Evolutionary conservation across 1,284 basidiomycete species (phyloP), one percentile per base, ranked within the genome.

Genomic region (Blastosporella zonata): DNA sequence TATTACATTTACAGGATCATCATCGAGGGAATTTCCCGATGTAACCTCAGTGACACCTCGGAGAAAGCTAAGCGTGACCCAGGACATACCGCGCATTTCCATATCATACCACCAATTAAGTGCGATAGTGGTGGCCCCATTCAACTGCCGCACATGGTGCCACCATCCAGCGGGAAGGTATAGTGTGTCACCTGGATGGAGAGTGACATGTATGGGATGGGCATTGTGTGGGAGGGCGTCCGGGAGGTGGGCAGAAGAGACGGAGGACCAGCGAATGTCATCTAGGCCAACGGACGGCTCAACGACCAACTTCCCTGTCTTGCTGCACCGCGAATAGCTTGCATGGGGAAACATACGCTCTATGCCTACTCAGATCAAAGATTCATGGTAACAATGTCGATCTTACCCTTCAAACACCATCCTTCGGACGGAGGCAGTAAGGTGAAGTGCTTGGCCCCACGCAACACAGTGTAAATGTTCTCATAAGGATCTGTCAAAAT

Each of bases 81-180:
- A 91, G 8, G 72, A 68, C 66, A 78, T 77, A 5, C 87, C 87
- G 46, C 75, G 69, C 62, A 82, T 77, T 59, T 90, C 85, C 57
- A 85, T 75, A 58, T 93, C 90, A 62, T 90, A 93, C 84, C 85
- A 95, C 84, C 90, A 93, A 60, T 95, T 96, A 23, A 93, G 64
- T 1, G 92, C 92, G 44, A 94, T 83, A 0, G 77, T 82, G 6
- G 75, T 70, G 57, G 78, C 68, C 17, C 73, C 76, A 52, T 81
- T 10, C 27, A 49, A 69, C 66, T 91, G 78, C 27, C 77, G 73
- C 36, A 96, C 92, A 61, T 87, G 79, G 65, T 96, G 93, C 84
- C 87, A 96, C 93, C 93, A 96, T 0, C 90, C 85, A 1, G 87
- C 81, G 15, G 93, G 93, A 21, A 96, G 78, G 66, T 92, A 95